A percentile compares a stretch with the other conserved stretches of the same genome.
These are phyloP conservation scores for Penicillium salamii DNA, from an alignment of 495 filamentous ascomycete species.

Conservation along the genomic window DNA sequence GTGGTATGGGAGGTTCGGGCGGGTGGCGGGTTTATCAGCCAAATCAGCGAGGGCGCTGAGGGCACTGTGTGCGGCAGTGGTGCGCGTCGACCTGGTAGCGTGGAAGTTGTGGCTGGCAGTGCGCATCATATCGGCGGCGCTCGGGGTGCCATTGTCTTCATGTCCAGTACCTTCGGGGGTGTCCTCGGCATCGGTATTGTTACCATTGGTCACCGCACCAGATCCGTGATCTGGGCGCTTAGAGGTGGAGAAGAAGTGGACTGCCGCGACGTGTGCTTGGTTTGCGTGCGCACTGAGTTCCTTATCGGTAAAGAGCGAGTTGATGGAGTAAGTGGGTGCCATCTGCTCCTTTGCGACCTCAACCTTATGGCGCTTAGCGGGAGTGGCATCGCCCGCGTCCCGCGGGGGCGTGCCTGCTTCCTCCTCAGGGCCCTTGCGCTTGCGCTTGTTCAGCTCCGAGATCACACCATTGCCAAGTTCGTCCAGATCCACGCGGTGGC, in stretches of 20 bases:
- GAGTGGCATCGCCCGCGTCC: slow-evolving; percentile 46
- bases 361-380: slow-evolving; percentile 45
- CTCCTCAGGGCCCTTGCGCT: slow-evolving; percentile 69
- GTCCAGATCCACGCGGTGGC: slow-evolving; percentile 76
- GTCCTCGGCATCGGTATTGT: slow-evolving; percentile 47
- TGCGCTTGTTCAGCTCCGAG: slow-evolving; percentile 67
- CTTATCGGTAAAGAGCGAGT: slow-evolving; percentile 91
- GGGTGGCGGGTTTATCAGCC: slow-evolving; percentile 60
- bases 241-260: slow-evolving; percentile 52
- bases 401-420: slow-evolving; percentile 70
- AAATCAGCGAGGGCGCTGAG: slow-evolving; percentile 61
- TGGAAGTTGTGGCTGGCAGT: slow-evolving; percentile 64
- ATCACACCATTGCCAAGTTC: slow-evolving; percentile 65
- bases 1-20: slow-evolving; percentile 62
- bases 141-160: slow-evolving; percentile 52
- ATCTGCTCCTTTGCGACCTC: slow-evolving; percentile 38
- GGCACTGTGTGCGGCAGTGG: slow-evolving; percentile 49
- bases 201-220: slow-evolving; percentile 39
- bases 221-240: slow-evolving; percentile 46
- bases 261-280: slow-evolving; percentile 63
- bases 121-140: slow-evolving; percentile 65
- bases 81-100: slow-evolving; percentile 68
- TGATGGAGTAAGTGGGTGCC: slow-evolving; percentile 68
- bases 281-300: slow-evolving; percentile 78
- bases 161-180: slow-evolving; percentile 46